These are phyloP conservation scores for Curvularia sp. DNA, from an alignment of 2,329 filamentous ascomycete genomes.

Conservation along the genomic window DNA sequence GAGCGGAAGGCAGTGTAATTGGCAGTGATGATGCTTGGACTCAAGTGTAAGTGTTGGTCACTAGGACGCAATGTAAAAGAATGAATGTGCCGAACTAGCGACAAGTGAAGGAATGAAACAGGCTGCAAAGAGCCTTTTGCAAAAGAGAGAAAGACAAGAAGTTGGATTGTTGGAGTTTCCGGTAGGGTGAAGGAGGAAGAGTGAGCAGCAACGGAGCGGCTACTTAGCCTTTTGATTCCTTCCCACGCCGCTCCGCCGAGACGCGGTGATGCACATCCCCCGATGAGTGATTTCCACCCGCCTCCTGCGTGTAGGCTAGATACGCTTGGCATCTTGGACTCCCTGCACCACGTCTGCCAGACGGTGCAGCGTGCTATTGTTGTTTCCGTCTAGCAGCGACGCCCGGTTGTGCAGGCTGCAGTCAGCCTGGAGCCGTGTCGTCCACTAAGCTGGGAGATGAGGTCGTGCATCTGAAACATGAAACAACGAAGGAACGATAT, in stretches of 20 bases:
- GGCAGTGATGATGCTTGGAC: slow-evolving; percentile 1
- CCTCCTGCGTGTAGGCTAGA: background rate
- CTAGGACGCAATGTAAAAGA: slow-evolving; percentile 47
- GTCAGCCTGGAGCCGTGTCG: slow-evolving; percentile 30
- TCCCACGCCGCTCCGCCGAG: slow-evolving; percentile 22
- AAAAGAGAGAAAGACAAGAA: slow-evolving; percentile 42
- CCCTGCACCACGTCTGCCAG: slow-evolving; percentile 37
- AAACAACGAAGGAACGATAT: slow-evolving; percentile 47
- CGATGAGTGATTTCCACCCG: slow-evolving; percentile 6
- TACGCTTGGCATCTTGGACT: background rate
- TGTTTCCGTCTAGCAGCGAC: slow-evolving; percentile 21
- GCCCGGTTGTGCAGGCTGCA: slow-evolving; percentile 28
- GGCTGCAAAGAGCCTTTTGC: slow-evolving; percentile 34
- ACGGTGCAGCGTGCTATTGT: slow-evolving; percentile 22
- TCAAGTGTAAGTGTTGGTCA: slow-evolving; percentile 35
- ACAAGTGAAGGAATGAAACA: slow-evolving; percentile 44
- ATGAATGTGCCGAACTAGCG: slow-evolving; percentile 49
- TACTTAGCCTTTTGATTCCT: slow-evolving; percentile 20
- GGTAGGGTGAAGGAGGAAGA: slow-evolving; percentile 35
- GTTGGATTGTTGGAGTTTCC: slow-evolving; percentile 35
- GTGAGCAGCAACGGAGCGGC: slow-evolving; percentile 6
- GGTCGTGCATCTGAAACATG: slow-evolving; percentile 34
- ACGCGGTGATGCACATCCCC: slow-evolving; percentile 10
- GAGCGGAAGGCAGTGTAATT: background rate
- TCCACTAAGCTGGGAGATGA: slow-evolving; percentile 34